Conservation (phyloP, 2,329 filamentous ascomycete genomes). For the Penicillium sp. region DNA sequence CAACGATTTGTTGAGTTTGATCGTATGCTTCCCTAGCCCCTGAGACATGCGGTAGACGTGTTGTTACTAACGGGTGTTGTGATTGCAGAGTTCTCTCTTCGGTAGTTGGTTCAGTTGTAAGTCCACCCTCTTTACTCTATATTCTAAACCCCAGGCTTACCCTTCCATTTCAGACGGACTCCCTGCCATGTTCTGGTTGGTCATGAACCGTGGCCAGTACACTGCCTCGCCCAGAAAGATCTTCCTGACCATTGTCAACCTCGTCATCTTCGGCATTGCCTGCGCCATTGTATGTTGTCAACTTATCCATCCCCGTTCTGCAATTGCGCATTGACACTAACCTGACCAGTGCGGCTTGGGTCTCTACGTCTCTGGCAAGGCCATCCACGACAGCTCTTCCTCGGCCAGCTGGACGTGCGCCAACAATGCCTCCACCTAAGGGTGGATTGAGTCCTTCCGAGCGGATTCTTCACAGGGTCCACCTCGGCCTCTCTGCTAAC, state of each 20-base stretch:
- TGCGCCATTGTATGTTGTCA: conserved; percentile 24
- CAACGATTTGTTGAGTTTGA: conserved; percentile 54
- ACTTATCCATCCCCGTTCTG: neutral
- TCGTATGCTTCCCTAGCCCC: conserved; percentile 27
- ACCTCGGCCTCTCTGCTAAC: no score
- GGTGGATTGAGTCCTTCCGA: no score
- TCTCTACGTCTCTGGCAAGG: conserved; percentile 34
- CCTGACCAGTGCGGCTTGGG: conserved; percentile 32
- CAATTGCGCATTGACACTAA: conserved; percentile 3
- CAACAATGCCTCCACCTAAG: conserved; percentile 32
- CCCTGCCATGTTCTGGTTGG: conserved; percentile 40
- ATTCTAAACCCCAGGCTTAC: conserved; percentile 8
- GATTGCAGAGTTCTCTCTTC: conserved; percentile 46
- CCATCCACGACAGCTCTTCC: conserved; percentile 29
- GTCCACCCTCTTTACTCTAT: no score
- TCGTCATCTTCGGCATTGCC: conserved; percentile 31
- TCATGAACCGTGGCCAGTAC: conserved; percentile 39
- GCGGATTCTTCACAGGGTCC: no score
- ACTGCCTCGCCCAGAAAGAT: conserved; percentile 38
- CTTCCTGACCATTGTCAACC: conserved; percentile 38
- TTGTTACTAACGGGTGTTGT: conserved; percentile 12
- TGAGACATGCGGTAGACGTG: no score
- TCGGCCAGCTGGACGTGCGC: conserved; percentile 34
- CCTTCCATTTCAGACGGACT: conserved; percentile 19
- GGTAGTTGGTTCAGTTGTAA: conserved; percentile 56